These are phyloP conservation scores for Ceratobasidium papillatum DNA, from an alignment of 1,284 basidiomycete genomes.

Conservation along the genomic window DNA sequence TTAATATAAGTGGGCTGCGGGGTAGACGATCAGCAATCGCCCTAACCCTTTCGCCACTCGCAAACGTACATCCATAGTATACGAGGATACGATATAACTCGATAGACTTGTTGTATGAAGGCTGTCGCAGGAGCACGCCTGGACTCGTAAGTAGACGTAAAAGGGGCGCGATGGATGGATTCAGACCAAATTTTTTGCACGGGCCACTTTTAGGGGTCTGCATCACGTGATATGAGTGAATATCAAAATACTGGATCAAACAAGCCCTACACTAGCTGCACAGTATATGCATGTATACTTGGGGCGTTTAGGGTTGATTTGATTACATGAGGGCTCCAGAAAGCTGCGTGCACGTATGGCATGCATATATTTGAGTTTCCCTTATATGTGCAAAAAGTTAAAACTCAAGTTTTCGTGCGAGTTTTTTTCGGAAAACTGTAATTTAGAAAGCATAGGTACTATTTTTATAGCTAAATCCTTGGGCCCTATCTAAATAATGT, in stretches of 20 bases:
- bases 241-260: not conserved
- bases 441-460: too few species aligned
- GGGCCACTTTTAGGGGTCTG: constrained; percentile 22
- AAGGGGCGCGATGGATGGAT: constrained; percentile 26
- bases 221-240: constrained; percentile 15
- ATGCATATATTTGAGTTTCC: too few species aligned
- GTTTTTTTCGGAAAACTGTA: too few species aligned
- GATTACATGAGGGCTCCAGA: too few species aligned
- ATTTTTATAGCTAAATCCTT: too few species aligned
- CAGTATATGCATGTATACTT: too few species aligned
- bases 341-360: too few species aligned
- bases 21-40: constrained; percentile 16
- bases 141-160: constrained; percentile 26
- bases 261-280: too few species aligned
- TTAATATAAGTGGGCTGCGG: constrained; percentile 73
- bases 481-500: constrained; percentile 19
- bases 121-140: constrained; percentile 30
- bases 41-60: constrained; percentile 26
- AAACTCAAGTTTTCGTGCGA: too few species aligned
- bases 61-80: constrained; percentile 38
- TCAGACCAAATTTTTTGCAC: constrained; percentile 36
- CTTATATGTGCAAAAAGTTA: too few species aligned
- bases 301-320: too few species aligned
- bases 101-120: not conserved
- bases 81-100: not conserved